Conservation (phyloP, 164 flowering plant genomes). For the Stephania cephalantha region DNA sequence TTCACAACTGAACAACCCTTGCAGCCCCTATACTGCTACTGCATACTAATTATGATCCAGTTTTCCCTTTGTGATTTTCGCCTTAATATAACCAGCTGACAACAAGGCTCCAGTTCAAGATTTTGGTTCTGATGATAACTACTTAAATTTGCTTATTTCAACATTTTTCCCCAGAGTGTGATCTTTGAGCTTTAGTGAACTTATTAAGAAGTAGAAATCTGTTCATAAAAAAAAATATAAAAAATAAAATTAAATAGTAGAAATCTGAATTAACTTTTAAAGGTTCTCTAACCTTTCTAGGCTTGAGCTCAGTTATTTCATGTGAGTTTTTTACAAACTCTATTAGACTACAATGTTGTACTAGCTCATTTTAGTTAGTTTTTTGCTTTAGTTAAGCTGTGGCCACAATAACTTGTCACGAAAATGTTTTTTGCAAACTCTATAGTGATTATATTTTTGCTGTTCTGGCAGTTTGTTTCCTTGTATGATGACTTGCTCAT, state of each 20-base stretch:
- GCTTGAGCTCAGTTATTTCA: background rate
- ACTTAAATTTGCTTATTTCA: background rate
- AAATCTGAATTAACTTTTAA: background rate
- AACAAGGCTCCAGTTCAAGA: background rate
- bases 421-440: background rate
- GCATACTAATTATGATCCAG: too few species aligned
- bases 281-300: background rate
- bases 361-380: background rate
- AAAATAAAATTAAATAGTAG: background rate
- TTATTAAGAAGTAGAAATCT: background rate
- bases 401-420: background rate
- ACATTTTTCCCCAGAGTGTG: background rate
- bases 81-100: too few species aligned
- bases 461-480: background rate
- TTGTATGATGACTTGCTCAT: background rate
- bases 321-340: background rate
- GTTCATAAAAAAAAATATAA: too few species aligned
- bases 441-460: too few species aligned
- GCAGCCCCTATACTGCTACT: too few species aligned
- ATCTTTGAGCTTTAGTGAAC: background rate
- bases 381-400: background rate
- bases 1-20: too few species aligned
- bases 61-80: too few species aligned
- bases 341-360: background rate
- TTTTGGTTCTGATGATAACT: background rate